Evolutionary conservation across 129 eudicot species (phyloP).

Genomic region (Helianthus annuus): HanXRQr2.0-SUNRISE NC_035441.2:80589883-80590382

Average conservation of each 20-base stretch:
- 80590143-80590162: neutral
- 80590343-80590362: constrained; percentile 49
- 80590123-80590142: neutral
- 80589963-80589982: neutral
- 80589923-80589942: neutral
- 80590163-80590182: constrained; percentile 5
- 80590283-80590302: constrained; percentile 14
- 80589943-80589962: neutral
- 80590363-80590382: constrained; percentile 27
- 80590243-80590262: neutral
- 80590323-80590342: constrained; percentile 27
- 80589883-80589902: no score
- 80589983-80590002: neutral
- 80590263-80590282: neutral
- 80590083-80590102: constrained; percentile 7
- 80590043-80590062: constrained; percentile 18
- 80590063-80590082: constrained; percentile 1
- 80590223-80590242: neutral
- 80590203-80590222: neutral
- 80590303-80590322: constrained; percentile 7
- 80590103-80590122: constrained; percentile 6
- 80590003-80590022: constrained; percentile 7
- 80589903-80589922: no score
- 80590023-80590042: neutral
- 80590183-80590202: neutral